Evolutionary conservation across 257 asterid genomes (phyloP).

Genomic region (Verbascum thapsus): DNA sequence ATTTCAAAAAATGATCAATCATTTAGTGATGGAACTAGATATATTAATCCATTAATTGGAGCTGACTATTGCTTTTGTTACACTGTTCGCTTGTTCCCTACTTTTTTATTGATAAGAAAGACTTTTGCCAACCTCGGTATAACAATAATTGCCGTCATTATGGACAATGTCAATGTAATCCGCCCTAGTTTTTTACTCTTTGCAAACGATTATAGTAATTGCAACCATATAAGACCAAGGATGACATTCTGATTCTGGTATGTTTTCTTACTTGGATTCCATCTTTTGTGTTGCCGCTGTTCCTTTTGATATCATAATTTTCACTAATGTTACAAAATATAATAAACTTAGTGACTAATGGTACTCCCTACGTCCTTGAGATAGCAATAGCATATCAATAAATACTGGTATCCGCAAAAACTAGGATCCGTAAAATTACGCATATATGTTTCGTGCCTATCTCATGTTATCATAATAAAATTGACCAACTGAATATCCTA

Average conservation of each 20-base stretch:
- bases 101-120: too few relatives aligned
- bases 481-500: not conserved
- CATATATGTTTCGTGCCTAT: not conserved
- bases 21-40: not conserved
- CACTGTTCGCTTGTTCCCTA: too few relatives aligned
- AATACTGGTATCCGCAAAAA: slow-evolving; percentile 1
- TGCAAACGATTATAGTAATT: not conserved
- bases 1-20: not conserved
- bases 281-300: not conserved
- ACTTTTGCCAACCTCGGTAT: not conserved
- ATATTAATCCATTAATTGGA: slow-evolving; percentile 1
- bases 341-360: not conserved
- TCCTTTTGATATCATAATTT: not conserved
- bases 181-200: not conserved
- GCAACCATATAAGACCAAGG: not conserved
- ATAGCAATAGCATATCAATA: not conserved
- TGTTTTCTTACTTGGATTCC: not conserved
- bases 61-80: not conserved
- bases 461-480: not conserved
- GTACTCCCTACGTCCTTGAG: too few relatives aligned
- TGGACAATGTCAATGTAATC: not conserved
- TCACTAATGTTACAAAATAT: not conserved
- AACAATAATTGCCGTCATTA: not conserved
- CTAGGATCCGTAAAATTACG: not conserved
- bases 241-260: not conserved